These are phyloP conservation scores for Fusarium dlaminii DNA, from an alignment of 2,329 filamentous ascomycete genomes.

Conservation along the genomic window DNA sequence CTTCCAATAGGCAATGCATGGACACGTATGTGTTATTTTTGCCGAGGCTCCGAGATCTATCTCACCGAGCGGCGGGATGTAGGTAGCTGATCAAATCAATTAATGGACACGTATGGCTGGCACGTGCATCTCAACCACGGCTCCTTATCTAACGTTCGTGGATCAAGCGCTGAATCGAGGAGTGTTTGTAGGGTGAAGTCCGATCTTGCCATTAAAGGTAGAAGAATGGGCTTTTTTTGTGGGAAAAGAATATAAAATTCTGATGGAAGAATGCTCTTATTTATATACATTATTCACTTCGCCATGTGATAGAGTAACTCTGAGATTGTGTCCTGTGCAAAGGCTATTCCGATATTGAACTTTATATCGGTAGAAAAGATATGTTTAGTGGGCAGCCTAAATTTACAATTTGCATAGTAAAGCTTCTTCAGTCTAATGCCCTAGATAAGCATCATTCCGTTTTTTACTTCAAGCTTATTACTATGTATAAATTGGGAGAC, in stretches of 20 bases:
- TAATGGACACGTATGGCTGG: too few species aligned
- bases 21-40: too few species aligned
- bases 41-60: too few species aligned
- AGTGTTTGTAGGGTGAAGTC: neutral
- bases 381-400: neutral
- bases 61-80: too few species aligned
- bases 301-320: neutral
- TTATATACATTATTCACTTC: neutral
- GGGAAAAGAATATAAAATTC: too few species aligned
- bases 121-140: too few species aligned
- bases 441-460: neutral
- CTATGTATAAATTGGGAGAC: neutral
- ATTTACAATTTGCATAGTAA: neutral
- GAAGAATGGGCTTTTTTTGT: neutral
- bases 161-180: neutral
- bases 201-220: neutral
- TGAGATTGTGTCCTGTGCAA: neutral
- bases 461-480: too few species aligned
- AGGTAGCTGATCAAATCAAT: too few species aligned
- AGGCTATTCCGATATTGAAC: neutral
- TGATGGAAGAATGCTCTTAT: neutral
- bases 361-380: neutral
- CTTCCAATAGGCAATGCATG: too few species aligned
- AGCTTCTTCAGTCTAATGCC: neutral
- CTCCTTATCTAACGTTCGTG: too few species aligned